These are phyloP conservation scores for Selaginella moellendorffii DNA, from an alignment of 75 land plant species.

Conservation along the genomic window DNA sequence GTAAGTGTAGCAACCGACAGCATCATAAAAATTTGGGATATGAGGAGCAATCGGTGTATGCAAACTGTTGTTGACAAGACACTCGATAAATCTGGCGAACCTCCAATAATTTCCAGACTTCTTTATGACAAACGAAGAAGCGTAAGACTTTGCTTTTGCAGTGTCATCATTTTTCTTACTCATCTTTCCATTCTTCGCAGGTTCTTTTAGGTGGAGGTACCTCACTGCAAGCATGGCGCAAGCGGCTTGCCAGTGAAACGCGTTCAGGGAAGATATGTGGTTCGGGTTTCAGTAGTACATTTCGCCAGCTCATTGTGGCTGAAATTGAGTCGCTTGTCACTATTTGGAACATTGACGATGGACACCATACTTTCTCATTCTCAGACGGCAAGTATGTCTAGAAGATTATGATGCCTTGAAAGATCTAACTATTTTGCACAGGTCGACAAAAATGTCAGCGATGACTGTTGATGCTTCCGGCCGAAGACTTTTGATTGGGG, in stretches of 20 bases:
- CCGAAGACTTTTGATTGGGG: constrained; percentile 22
- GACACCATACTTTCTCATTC: constrained; percentile 21
- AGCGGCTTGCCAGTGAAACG: constrained; percentile 23
- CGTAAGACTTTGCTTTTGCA: too few relatives aligned
- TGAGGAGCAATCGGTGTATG: constrained; percentile 24
- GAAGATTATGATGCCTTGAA: too few relatives aligned
- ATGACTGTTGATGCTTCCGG: constrained; percentile 25
- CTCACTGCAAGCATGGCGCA: constrained; percentile 23
- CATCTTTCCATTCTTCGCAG: neutral
- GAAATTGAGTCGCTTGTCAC: constrained; percentile 21
- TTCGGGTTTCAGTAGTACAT: constrained; percentile 14
- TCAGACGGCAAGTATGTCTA: constrained; percentile 14
- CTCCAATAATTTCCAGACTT: constrained; percentile 16
- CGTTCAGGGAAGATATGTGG: constrained; percentile 17
- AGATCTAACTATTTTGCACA: neutral
- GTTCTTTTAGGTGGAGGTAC: constrained; percentile 23
- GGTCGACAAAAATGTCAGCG: constrained; percentile 22
- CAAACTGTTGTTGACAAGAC: constrained; percentile 25
- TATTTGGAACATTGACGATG: constrained; percentile 23
- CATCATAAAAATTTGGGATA: constrained; percentile 28
- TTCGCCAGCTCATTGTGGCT: constrained; percentile 28
- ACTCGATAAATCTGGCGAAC: constrained; percentile 9
- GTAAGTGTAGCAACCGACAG: constrained; percentile 25
- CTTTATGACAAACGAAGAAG: constrained; percentile 17
- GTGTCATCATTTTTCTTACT: constrained; percentile 1